Percentiles rank a stretch among this genome's conserved stretches.
phyloP scores from a whole-genome alignment of 148 eudicot species.

The Rhododendron ferrugineum region DNA sequence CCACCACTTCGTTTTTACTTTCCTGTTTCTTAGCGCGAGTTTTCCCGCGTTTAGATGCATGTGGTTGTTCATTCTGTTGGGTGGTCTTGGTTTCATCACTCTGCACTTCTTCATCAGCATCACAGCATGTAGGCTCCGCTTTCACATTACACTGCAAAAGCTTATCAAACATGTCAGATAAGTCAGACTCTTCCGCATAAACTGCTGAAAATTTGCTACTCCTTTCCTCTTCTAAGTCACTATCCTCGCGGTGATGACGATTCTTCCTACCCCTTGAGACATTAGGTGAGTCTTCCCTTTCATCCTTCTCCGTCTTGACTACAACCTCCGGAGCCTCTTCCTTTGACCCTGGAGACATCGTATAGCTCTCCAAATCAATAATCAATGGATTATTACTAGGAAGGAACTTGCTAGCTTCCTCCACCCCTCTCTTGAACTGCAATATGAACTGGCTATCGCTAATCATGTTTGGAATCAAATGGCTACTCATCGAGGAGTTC shows the following conservation, averaged over 20 bases:
- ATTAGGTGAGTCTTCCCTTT: conserved; percentile 18
- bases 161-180: conserved; percentile 58
- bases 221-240: conserved; percentile 38
- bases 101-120: conserved; percentile 6
- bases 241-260: conserved; percentile 32
- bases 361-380: conserved; percentile 30
- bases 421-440: conserved; percentile 48
- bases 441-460: conserved; percentile 32
- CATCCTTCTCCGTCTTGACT: conserved; percentile 28
- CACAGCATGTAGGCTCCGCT: neutral
- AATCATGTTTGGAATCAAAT: conserved; percentile 19
- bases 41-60: conserved; percentile 20
- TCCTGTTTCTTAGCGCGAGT: conserved; percentile 28
- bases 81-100: conserved; percentile 2
- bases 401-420: conserved; percentile 51
- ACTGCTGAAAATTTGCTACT: conserved; percentile 37
- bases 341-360: conserved; percentile 19
- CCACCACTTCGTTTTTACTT: conserved; percentile 31
- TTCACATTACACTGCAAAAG: conserved; percentile 37
- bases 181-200: conserved; percentile 38
- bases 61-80: conserved; percentile 13
- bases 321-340: conserved; percentile 9
- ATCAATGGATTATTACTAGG: conserved; percentile 24
- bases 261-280: conserved; percentile 43
- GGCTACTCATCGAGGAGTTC: conserved; percentile 15